Percentiles rank a stretch among this genome's conserved stretches.
These are phyloP conservation scores for Ambrosia artemisiifolia DNA, from an alignment of 129 eudicot species.

Conservation along the genomic window DNA sequence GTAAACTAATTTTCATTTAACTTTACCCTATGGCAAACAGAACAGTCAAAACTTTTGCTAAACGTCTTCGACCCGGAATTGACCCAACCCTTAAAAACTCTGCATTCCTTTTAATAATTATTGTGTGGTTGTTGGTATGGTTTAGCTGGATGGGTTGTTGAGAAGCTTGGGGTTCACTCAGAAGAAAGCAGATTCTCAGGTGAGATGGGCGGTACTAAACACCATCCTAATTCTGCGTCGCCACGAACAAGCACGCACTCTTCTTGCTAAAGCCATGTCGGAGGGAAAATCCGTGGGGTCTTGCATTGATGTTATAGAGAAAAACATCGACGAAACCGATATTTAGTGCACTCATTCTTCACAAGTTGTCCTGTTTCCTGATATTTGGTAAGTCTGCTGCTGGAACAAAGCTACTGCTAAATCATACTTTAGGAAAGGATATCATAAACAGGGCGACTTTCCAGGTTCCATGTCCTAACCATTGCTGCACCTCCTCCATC, in stretches of 20 bases:
- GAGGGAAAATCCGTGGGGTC: slow-evolving; percentile 62
- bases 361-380: neutral
- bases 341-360: slow-evolving; percentile 15
- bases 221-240: slow-evolving; percentile 66
- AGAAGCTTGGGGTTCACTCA: slow-evolving; percentile 75
- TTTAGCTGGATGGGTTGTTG: slow-evolving; percentile 62
- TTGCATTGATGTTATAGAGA: slow-evolving; percentile 68
- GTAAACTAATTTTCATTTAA: neutral
- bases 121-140: neutral
- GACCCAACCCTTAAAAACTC: neutral
- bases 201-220: slow-evolving; percentile 85
- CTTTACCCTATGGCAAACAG: neutral
- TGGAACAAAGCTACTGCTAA: neutral
- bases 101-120: neutral
- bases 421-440: neutral
- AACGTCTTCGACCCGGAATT: neutral
- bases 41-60: neutral
- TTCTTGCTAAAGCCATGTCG: slow-evolving; percentile 75
- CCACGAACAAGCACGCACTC: slow-evolving; percentile 53
- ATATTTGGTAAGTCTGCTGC: neutral
- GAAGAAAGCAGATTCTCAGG: slow-evolving; percentile 82
- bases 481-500: neutral
- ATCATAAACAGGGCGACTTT: neutral
- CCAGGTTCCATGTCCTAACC: neutral
- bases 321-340: slow-evolving; percentile 40